Evolutionary conservation across 352 stramenopile species (phyloP), one percentile per base, ranked within the genome.

Genomic region (Phytophthora chlamydospora): DNA sequence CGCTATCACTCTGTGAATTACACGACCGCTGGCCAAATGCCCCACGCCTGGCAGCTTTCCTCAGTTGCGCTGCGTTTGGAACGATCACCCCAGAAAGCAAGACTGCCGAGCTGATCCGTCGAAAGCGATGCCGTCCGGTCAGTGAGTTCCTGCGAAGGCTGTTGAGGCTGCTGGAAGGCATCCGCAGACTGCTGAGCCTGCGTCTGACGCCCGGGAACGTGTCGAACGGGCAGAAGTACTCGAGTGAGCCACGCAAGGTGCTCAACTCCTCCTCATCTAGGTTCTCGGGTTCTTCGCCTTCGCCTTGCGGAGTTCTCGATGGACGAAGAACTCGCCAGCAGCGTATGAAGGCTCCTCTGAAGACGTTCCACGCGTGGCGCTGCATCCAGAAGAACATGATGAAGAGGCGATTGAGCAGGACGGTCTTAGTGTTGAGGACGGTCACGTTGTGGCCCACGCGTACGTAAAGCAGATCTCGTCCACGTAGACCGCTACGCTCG

Each of bases 201-300:
- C 54, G 41, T 21, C 24, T 34, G 5, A 70, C 46, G 12, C 65
- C 60, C 2, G 68, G 65, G 44, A 85, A 78, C n/a, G 72, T 80
- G 17, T 85, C 71, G 29, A 83, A 69, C 2, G 73, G 71, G 13
- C 68, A 78, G 33, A 72, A 76, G 44, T 85, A 85, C 24, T 80
- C 66, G 33, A 85, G 50, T 6, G 47, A 65, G 2, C 76, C 76
- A 4, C 71, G 68, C 31, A 83, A 71, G 16, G 71, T 73, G 12
- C 57, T 74, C 11, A 83, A 57, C 47, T 83, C 66, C 40, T 75
- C 52, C 41, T 81, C 71, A 11, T 54, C 31, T 9, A 11, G 31
- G 27, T 63, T 49, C 1, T 11, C 11, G 3, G 17, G 6, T 4
- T 53, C 44, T 41, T 68, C 36, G 6, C 40, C 38, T 7, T 35